phyloP scores from a whole-genome alignment of 176 grass and related monocot genomes.

The Neostapfia colusana region DNA sequence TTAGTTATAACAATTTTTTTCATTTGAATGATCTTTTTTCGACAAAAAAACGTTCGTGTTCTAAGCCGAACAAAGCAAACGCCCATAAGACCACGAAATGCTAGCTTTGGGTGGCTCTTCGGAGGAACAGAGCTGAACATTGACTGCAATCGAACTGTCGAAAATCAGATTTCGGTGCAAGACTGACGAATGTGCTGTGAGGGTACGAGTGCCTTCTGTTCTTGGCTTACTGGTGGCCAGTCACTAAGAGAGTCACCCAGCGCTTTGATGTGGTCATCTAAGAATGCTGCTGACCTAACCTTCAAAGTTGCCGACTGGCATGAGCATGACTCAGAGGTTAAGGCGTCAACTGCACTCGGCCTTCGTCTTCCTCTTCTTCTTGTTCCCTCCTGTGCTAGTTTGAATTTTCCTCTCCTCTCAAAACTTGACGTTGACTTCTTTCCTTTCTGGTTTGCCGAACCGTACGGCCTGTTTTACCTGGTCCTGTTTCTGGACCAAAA shows the following conservation, averaged over 20 bases:
- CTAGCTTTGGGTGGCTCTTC: not conserved
- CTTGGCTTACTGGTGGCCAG: not conserved
- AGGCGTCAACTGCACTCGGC: constrained; percentile 8
- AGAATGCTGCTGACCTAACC: constrained; percentile 23
- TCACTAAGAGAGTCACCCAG: not conserved
- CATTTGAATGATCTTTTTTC: too few relatives aligned
- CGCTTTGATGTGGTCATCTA: not conserved
- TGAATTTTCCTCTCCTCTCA: not conserved
- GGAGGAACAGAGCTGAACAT: not conserved
- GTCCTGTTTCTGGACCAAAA: too few relatives aligned
- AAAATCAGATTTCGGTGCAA: too few relatives aligned
- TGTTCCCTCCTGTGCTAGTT: constrained; percentile 11
- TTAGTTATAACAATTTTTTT: too few relatives aligned
- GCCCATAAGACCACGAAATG: too few relatives aligned
- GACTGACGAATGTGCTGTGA: not conserved
- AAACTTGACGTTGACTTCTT: not conserved
- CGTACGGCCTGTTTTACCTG: not conserved
- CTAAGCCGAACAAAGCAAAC: too few relatives aligned
- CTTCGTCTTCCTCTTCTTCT: not conserved
- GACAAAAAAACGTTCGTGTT: too few relatives aligned
- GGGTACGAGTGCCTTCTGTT: not conserved
- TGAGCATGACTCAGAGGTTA: constrained; percentile 4
- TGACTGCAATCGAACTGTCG: too few relatives aligned
- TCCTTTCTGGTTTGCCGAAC: not conserved
- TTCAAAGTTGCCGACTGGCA: not conserved